phyloP scores from a whole-genome alignment of 305 asterid genomes.

The Fraxinus albicans region DNA sequence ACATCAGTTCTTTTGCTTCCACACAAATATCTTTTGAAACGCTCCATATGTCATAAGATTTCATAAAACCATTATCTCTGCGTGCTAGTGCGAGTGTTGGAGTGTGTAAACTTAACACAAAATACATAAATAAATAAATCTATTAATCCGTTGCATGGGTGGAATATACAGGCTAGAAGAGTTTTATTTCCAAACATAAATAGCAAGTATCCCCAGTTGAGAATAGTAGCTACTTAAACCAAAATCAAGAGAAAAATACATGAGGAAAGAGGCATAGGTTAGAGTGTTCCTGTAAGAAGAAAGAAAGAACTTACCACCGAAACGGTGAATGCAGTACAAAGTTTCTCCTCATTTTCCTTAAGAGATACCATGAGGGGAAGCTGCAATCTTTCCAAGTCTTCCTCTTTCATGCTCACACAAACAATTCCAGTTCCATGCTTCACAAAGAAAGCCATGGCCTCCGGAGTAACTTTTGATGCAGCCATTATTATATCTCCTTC shows the following conservation, averaged over 20 bases:
- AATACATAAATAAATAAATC: too few species aligned
- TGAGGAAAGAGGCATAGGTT: background rate
- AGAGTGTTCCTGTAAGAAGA: background rate
- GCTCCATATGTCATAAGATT: background rate
- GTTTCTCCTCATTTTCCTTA: slow-evolving; percentile 90
- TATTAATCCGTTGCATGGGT: background rate
- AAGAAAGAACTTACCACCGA: slow-evolving; percentile 69
- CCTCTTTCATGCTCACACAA: slow-evolving; percentile 95
- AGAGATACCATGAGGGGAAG: slow-evolving; percentile 90
- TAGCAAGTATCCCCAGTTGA: background rate
- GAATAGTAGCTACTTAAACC: background rate
- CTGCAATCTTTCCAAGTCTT: slow-evolving; percentile 77
- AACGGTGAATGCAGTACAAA: slow-evolving; percentile 83
- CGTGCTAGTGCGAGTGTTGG: background rate
- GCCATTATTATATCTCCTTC: slow-evolving; percentile 99
- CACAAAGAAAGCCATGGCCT: slow-evolving; percentile 98
- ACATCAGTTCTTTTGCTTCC: slow-evolving; percentile 9
- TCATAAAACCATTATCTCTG: background rate
- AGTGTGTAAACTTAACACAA: background rate
- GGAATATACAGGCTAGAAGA: background rate
- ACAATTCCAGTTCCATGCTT: slow-evolving; percentile 97
- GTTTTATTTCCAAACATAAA: background rate
- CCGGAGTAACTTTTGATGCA: slow-evolving; percentile 93
- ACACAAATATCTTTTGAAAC: background rate
- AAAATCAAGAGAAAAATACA: background rate